phyloP scores from a whole-genome alignment of 371 early-diverging fungal genomes.

The Rhizomucor pusillus region DNA sequence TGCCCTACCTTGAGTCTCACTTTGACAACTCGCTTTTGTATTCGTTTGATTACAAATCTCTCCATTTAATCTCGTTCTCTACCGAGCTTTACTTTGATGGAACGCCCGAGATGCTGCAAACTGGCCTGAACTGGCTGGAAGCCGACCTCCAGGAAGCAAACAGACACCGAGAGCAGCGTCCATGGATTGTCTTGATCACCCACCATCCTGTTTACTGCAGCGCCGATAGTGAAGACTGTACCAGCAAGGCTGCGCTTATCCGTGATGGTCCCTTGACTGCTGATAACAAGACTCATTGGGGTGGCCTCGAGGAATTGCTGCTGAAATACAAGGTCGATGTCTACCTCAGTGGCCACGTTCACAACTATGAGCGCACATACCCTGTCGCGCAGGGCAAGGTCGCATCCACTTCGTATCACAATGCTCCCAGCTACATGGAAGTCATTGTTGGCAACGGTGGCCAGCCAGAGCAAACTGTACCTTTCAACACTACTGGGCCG shows the following conservation, averaged over 20 bases:
- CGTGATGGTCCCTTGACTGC: conserved; percentile 20
- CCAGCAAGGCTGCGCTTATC: conserved; percentile 20
- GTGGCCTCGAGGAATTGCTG: conserved; percentile 17
- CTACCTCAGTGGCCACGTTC: conserved; percentile 34
- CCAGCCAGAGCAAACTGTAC: conserved; percentile 25
- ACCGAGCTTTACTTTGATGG: conserved; percentile 42
- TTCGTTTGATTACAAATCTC: conserved; percentile 41
- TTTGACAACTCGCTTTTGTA: conserved; percentile 35
- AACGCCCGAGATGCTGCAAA: conserved; percentile 20
- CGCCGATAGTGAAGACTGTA: conserved; percentile 22
- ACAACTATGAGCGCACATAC: conserved; percentile 42
- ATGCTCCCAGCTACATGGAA: conserved; percentile 37
- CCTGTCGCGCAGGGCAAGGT: conserved; percentile 28
- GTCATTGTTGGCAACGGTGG: conserved; percentile 40
- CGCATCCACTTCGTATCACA: conserved; percentile 26
- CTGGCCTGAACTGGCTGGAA: conserved; percentile 41
- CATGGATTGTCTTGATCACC: conserved; percentile 42
- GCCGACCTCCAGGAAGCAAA: conserved; percentile 34
- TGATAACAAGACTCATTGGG: conserved; percentile 9
- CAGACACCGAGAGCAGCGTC: conserved; percentile 27
- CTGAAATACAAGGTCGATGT: conserved; percentile 25
- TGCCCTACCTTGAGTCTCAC: conserved; percentile 36
- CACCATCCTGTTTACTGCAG: conserved; percentile 43
- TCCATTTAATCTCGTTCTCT: conserved; percentile 43
- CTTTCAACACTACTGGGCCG: conserved; percentile 24